Conservation (phyloP, 2,329 filamentous ascomycete species). For the Huntiella abstrusa region DNA sequence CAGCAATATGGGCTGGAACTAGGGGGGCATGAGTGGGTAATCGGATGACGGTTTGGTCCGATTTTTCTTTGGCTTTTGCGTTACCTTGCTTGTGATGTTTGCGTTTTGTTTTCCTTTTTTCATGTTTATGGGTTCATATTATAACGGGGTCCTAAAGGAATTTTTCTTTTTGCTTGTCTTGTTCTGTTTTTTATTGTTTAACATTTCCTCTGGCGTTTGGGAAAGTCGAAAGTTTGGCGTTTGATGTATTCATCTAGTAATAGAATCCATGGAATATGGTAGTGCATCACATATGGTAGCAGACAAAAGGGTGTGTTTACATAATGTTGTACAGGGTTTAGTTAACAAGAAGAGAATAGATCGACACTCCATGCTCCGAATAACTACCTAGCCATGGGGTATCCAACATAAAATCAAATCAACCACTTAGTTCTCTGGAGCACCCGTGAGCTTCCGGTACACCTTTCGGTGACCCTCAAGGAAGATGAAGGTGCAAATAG, state of each 20-base stretch:
- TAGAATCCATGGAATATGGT: no score
- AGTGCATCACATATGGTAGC: no score
- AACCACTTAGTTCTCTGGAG: conserved; percentile 17
- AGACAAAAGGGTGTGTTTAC: no score
- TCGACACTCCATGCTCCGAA: conserved; percentile 6
- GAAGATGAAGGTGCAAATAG: conserved; percentile 72
- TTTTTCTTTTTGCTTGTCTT: neutral
- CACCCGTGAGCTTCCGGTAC: conserved; percentile 38
- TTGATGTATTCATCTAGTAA: no score
- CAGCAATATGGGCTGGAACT: conserved; percentile 13
- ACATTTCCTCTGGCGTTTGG: conserved; percentile 5
- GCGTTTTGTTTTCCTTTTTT: neutral
- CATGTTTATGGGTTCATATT: conserved; percentile 2
- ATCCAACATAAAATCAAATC: no score
- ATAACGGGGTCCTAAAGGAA: neutral
- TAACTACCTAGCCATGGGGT: no score
- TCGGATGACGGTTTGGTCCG: neutral
- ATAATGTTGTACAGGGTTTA: no score
- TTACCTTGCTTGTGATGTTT: neutral
- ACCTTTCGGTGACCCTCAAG: conserved; percentile 70
- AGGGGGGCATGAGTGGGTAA: neutral
- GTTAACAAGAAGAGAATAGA: conserved; percentile 10
- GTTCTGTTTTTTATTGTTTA: conserved; percentile 1
- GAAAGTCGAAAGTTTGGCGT: neutral
- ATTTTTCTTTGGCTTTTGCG: neutral